phyloP scores from a whole-genome alignment of 306 rosid species.

The Vigna radiata region DNA sequence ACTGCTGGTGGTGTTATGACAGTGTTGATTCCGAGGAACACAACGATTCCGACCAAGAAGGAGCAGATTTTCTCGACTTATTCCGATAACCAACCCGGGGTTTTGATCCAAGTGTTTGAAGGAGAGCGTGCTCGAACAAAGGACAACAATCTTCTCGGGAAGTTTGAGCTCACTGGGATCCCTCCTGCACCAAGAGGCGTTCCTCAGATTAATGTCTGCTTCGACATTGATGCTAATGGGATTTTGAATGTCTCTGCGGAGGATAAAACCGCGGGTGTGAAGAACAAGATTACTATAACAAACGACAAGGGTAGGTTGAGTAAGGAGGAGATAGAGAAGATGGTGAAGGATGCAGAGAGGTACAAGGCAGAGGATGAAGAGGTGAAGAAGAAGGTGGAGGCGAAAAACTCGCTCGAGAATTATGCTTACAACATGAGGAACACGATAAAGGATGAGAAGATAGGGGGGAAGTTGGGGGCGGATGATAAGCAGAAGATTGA shows the following conservation, averaged over 20 bases:
- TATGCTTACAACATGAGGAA: slow-evolving; percentile 90
- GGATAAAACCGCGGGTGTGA: slow-evolving; percentile 89
- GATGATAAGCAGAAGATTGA: slow-evolving; percentile 73
- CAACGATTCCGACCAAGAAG: slow-evolving; percentile 79
- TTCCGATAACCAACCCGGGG: slow-evolving; percentile 86
- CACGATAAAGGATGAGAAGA: slow-evolving; percentile 75
- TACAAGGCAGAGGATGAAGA: slow-evolving; percentile 86
- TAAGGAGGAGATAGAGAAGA: slow-evolving; percentile 84
- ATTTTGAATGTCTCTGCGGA: slow-evolving; percentile 79
- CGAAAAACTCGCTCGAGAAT: slow-evolving; percentile 80
- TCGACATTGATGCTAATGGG: slow-evolving; percentile 82
- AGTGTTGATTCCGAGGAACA: slow-evolving; percentile 75
- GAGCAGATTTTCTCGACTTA: slow-evolving; percentile 85
- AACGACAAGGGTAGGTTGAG: slow-evolving; percentile 86
- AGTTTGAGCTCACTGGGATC: slow-evolving; percentile 79
- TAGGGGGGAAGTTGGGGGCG: slow-evolving; percentile 56
- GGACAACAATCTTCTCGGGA: slow-evolving; percentile 80
- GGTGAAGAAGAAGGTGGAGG: slow-evolving; percentile 90
- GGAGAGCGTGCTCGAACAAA: slow-evolving; percentile 77
- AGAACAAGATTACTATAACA: slow-evolving; percentile 81
- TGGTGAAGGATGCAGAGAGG: slow-evolving; percentile 88
- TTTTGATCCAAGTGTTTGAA: slow-evolving; percentile 83
- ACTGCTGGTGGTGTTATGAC: slow-evolving; percentile 95
- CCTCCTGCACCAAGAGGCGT: slow-evolving; percentile 92
- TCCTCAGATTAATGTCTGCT: slow-evolving; percentile 73